Conservation (phyloP, 306 rosid genomes). For the Inga oerstediana region DNA sequence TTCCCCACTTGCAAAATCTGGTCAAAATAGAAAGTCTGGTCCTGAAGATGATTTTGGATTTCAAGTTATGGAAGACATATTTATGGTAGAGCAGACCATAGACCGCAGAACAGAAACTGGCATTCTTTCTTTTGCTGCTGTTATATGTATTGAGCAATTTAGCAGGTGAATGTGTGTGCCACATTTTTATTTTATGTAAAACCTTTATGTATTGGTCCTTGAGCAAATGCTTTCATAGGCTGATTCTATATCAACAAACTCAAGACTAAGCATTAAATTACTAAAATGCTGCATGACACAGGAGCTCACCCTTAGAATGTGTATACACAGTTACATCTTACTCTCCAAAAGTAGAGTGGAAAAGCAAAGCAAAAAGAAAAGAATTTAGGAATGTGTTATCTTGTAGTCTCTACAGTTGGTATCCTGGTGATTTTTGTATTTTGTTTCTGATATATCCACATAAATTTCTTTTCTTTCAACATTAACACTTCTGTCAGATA, state of each 20-base stretch:
- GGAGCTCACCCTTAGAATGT: constrained; percentile 4
- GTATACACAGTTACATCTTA: background rate
- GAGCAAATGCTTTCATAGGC: constrained; percentile 9
- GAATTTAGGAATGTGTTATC: background rate
- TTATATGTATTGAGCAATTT: constrained; percentile 89
- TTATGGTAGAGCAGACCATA: constrained; percentile 75
- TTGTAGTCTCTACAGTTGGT: background rate
- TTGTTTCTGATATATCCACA: background rate
- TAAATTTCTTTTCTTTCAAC: constrained; percentile 2
- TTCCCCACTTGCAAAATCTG: constrained; percentile 65
- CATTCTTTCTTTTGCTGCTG: constrained; percentile 79
- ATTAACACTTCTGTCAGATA: background rate
- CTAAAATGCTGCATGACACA: constrained; percentile 18
- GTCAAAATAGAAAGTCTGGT: constrained; percentile 61
- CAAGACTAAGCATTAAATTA: background rate
- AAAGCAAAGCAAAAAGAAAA: constrained; percentile 1
- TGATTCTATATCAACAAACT: background rate
- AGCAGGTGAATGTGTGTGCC: constrained; percentile 74
- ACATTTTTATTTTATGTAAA: background rate
- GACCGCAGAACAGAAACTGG: constrained; percentile 71
- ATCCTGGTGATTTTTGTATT: background rate
- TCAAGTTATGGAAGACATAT: constrained; percentile 67
- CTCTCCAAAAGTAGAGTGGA: background rate
- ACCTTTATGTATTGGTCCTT: constrained; percentile 7
- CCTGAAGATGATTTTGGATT: constrained; percentile 45